Evolutionary conservation across 1,284 basidiomycete species (phyloP).

Genomic region (Sanghuangporus baumii): DNA sequence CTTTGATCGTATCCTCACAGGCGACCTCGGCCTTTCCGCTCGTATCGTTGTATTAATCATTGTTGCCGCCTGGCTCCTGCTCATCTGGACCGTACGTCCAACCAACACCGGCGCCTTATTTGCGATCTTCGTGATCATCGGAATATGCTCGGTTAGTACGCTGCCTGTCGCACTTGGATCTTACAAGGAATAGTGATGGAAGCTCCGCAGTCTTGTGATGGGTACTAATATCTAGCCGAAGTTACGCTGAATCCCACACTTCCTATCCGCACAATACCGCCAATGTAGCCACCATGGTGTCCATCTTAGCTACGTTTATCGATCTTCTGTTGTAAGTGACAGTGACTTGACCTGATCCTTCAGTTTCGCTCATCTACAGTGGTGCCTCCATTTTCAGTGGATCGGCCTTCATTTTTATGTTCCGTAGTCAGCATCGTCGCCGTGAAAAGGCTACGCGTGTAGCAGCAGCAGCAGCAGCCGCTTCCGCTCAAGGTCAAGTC

Average conservation of each 20-base stretch:
- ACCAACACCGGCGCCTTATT: slow-evolving; percentile 56
- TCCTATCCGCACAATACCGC: slow-evolving; percentile 34
- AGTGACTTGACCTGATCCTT: slow-evolving; percentile 6
- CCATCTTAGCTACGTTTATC: slow-evolving; percentile 48
- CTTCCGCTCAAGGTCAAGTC: background rate
- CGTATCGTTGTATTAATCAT: slow-evolving; percentile 59
- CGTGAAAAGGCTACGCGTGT: slow-evolving; percentile 7
- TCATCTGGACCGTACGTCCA: slow-evolving; percentile 72
- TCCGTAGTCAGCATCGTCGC: slow-evolving; percentile 11
- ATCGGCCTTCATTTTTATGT: slow-evolving; percentile 3
- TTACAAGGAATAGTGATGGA: slow-evolving; percentile 71
- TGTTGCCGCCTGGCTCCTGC: slow-evolving; percentile 55
- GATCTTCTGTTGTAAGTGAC: too few relatives aligned
- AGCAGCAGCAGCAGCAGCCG: background rate
- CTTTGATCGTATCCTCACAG: slow-evolving; percentile 72
- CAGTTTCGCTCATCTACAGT: slow-evolving; percentile 12
- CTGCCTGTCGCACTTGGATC: slow-evolving; percentile 71
- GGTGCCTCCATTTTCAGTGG: slow-evolving; percentile 1
- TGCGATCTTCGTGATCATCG: slow-evolving; percentile 60
- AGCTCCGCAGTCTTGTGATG: slow-evolving; percentile 68
- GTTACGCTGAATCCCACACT: background rate
- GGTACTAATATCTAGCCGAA: slow-evolving; percentile 19
- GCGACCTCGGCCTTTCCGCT: slow-evolving; percentile 53
- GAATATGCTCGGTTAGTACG: slow-evolving; percentile 56
- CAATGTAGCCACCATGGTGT: slow-evolving; percentile 58